Evolutionary conservation across 139 green algal species (phyloP), one percentile per base, ranked within the genome.

Genomic region (Limnomonas spitsbergensis): DNA sequence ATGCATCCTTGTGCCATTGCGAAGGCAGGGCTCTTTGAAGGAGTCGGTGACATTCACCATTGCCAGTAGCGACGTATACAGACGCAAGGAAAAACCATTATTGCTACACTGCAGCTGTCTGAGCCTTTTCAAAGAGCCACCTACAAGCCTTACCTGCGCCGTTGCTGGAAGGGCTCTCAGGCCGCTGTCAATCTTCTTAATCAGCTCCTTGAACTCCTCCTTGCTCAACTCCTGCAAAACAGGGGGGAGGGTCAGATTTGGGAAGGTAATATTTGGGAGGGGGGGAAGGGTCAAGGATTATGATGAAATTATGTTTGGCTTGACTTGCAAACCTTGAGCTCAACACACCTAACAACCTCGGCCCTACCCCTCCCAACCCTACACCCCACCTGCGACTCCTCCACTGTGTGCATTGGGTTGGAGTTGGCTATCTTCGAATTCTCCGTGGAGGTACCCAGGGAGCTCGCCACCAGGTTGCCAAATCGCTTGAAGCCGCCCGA

Each of bases 121-220:
- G n/a, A n/a, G n/a, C n/a, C n/a, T n/a, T n/a, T n/a, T n/a, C n/a
- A n/a, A n/a, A n/a, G n/a, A n/a, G n/a, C n/a, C n/a, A n/a, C 66
- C 27, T 72, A 20, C 6, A 72, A 34, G 24, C 29, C 73, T 4
- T 38, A 91, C 89, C 86, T 95, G 90, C 1, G 92, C 93, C 4
- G 93, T 96, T 4, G 93, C 90, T 1, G 92, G 92, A 52, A 97
- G 86, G 0, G 91, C 92, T 14, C 91, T 78, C 53, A 96, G 82
- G 26, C 88, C 83, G 40, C 52, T 83, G 87, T 91, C 87, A 32
- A 97, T 93, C 68, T 87, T 86, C 38, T 52, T 78, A 32, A 97
- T 83, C 75, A 97, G 78, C 1, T 84, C 83, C 66, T 81, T 77
- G 79, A 97, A 97, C 85, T 94, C 66, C 26, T 96, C 84, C 66